Evolutionary conservation across 2,329 filamentous ascomycete species (phyloP), one percentile per base, ranked within the genome.

Genomic region (Leptodontidium sp.): DNA sequence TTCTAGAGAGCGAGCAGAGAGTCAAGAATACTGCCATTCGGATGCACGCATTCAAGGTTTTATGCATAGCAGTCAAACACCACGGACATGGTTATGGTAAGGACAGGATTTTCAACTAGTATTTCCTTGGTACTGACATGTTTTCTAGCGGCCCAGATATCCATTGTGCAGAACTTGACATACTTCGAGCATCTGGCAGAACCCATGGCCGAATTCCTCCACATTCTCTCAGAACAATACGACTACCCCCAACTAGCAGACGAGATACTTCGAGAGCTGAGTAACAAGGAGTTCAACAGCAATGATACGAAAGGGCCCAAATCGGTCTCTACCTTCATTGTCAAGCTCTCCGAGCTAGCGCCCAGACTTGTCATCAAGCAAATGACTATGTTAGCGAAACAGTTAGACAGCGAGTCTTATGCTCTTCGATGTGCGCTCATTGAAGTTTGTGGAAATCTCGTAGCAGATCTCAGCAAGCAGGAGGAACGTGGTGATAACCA

Each of bases 141-240:
- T 6, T 29, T n/a, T 50, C 9, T 75, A 97, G 93, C 93, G 63
- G 96, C 96, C 1, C 96, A 99, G 85, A 98, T 97, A 59, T 97
- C 94, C 57, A 97, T 99, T 76, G 94, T 98, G 65, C 96, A 99
- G 80, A 98, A 96, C 78, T 83, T 99, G 73, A 97, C 96, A 5
- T 99, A 99, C 79, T 99, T 98, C 76, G 96, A 99, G 81, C 96
- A 99, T 80, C 83, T 99, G n/a, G 95, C 96, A 0, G 96, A 99
- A 78, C 96, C 96, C 1, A 99, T 99, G 96, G 96, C 96, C 40
- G 97, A 99, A 79, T 97, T 99, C 76, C 84, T 99, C 4, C 93
- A 98, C 76, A 99, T 98, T 76, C 85, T 99, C 32, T 91, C 94
- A 0, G 94, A 98, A 79, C 95, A 98, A 82, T 99, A 98, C 82